phyloP scores from a whole-genome alignment of 306 rosid genomes.

The Abrus precatorius region DNA sequence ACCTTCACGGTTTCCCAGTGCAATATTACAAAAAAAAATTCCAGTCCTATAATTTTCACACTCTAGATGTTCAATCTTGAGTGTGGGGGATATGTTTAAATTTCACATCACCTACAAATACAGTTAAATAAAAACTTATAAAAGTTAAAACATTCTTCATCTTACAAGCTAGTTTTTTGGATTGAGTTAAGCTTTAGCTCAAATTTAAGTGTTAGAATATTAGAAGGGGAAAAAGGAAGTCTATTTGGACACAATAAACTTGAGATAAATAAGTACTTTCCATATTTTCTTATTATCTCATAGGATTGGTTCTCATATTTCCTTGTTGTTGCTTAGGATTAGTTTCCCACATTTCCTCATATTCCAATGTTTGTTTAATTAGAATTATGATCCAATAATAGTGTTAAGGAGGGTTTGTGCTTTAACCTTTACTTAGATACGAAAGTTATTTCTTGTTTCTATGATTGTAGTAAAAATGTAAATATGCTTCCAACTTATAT shows the following conservation, averaged over 20 bases:
- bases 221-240: neutral
- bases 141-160: too few relatives aligned
- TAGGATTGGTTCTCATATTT: neutral
- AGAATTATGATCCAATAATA: neutral
- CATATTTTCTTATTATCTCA: neutral
- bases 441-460: conserved; percentile 5
- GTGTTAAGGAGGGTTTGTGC: neutral
- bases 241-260: neutral
- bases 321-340: neutral
- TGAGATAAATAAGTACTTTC: neutral
- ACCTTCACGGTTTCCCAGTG: too few relatives aligned
- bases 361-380: neutral
- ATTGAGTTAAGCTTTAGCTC: too few relatives aligned
- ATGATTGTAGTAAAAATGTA: conserved; percentile 10
- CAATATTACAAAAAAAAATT: too few relatives aligned
- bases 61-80: too few relatives aligned
- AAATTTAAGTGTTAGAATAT: neutral
- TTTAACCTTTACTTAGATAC: neutral
- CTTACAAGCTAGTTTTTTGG: too few relatives aligned
- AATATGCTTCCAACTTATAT: neutral
- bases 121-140: too few relatives aligned
- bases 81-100: too few relatives aligned
- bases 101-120: too few relatives aligned
- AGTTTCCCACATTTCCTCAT: neutral
- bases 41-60: too few relatives aligned